A percentile compares a stretch with the other conserved stretches of the same genome.
These are phyloP conservation scores for Tylopilus sp. DNA, from an alignment of 768 basidiomycete genomes.

Conservation along the genomic window DNA sequence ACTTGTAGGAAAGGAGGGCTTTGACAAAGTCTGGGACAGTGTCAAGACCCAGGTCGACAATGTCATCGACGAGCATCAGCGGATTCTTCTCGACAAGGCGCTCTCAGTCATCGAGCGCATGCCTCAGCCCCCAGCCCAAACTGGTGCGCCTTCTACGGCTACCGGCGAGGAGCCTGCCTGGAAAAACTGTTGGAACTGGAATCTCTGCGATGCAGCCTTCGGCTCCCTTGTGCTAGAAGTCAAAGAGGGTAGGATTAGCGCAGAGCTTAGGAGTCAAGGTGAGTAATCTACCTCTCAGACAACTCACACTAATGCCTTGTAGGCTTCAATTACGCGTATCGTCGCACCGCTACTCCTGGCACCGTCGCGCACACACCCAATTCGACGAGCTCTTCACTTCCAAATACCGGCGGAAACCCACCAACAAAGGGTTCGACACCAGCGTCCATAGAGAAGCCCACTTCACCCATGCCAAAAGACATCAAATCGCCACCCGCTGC, in stretches of 20 bases:
- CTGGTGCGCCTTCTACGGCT: slow-evolving; percentile 40
- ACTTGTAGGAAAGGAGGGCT: slow-evolving; percentile 68
- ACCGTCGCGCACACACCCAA: slow-evolving; percentile 57
- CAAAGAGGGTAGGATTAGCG: slow-evolving; percentile 88
- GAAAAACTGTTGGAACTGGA: slow-evolving; percentile 99
- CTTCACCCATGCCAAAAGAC: slow-evolving; percentile 28
- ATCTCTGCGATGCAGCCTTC: slow-evolving; percentile 92
- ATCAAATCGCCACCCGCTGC: slow-evolving; percentile 35
- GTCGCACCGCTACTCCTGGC: slow-evolving; percentile 59
- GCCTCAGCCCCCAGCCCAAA: slow-evolving; percentile 48
- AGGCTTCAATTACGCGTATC: slow-evolving; percentile 97
- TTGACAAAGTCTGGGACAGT: slow-evolving; percentile 92
- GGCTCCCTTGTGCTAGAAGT: slow-evolving; percentile 86
- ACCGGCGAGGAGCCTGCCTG: slow-evolving; percentile 86
- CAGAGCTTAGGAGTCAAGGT: slow-evolving; percentile 93
- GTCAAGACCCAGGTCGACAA: slow-evolving; percentile 89
- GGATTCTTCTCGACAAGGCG: slow-evolving; percentile 84
- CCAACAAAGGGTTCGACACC: slow-evolving; percentile 34
- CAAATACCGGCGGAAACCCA: slow-evolving; percentile 33
- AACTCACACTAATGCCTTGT: slow-evolving; percentile 5
- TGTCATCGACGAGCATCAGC: slow-evolving; percentile 89
- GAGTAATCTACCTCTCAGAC: slow-evolving; percentile 15
- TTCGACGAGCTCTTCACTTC: slow-evolving; percentile 52
- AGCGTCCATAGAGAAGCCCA: slow-evolving; percentile 35
- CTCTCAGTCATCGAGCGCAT: slow-evolving; percentile 80